These are phyloP conservation scores for Beauveria sp. DNA, from an alignment of 2,329 filamentous ascomycete species.

Conservation along the genomic window DNA sequence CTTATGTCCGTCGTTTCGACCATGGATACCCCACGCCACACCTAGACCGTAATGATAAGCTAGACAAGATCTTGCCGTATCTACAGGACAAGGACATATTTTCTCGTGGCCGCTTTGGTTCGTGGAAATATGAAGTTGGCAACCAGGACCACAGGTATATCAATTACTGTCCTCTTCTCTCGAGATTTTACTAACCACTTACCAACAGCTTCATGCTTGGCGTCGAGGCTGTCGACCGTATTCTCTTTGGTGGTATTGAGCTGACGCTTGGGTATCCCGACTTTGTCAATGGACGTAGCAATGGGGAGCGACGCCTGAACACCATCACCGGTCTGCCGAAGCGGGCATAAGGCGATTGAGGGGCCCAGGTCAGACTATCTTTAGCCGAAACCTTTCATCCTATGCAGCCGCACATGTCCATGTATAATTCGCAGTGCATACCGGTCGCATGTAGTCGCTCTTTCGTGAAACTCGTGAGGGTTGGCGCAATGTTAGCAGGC, in stretches of 20 bases:
- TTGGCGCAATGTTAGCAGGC: too few species aligned
- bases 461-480: too few species aligned
- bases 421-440: too few species aligned
- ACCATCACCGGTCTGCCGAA: too few species aligned
- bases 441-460: too few species aligned
- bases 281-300: constrained; percentile 76
- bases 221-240: constrained; percentile 88
- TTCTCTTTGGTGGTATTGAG: constrained; percentile 82
- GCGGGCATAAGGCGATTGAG: too few species aligned
- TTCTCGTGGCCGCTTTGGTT: constrained; percentile 85
- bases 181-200: too few species aligned
- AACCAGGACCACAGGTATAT: constrained; percentile 37
- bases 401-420: too few species aligned
- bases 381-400: too few species aligned
- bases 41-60: constrained; percentile 80
- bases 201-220: constrained; percentile 55
- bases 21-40: constrained; percentile 88
- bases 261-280: constrained; percentile 93
- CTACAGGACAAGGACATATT: constrained; percentile 78
- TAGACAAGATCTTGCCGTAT: constrained; percentile 77
- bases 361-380: too few species aligned
- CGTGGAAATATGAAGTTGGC: constrained; percentile 78
- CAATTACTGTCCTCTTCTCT: too few species aligned
- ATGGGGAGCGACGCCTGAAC: constrained; percentile 27
- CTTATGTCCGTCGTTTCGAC: constrained; percentile 88